Evolutionary conservation across 176 grass and related monocot genomes (phyloP), one percentile per base, ranked within the genome.

Genomic region (Musa beccarii): DNA sequence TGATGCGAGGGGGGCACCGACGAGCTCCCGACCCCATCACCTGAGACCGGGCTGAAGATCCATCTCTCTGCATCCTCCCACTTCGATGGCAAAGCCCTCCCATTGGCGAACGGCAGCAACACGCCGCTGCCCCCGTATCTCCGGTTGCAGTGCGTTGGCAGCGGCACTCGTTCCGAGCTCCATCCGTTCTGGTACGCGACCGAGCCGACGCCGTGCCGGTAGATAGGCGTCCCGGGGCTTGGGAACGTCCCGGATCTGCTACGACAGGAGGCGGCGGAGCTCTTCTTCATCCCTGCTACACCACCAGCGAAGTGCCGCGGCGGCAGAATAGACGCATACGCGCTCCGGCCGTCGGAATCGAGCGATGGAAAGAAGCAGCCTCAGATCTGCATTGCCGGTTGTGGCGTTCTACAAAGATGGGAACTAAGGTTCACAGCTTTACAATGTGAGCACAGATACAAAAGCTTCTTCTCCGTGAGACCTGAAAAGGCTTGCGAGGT

Each of bases 41-140:
- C 57, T 8, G 90, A 91, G 72, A 87, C 85, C 1, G 95, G 95
- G 80, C 90, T 98, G 59, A 94, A 85, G 83, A 98, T 98, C 95
- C 95, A 98, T 81, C 85, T 87, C 76, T 98, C 95, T 6, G 95
- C 95, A 67, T 98, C 95, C 75, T 98, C 95, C 95, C 95, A 98
- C 85, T 98, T 98, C 0, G 95, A 98, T 49, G 95, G 95, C 78
- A 98, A 80, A 73, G 83, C 75, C 79, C 95, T 94, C 75, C 88
- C 84, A 67, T 84, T 93, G 69, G 79, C 85, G 80, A 91, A 91
- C 7, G 90, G 90, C 52, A 85, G 80, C 55, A 87, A 69, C 73
- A 89, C 81, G 12, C 73, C 79, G 78, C 74, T 92, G 13, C 84
- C 86, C n/a, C 72, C 84, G 59, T 90, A 87, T 51, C 77, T 83